These are phyloP conservation scores for Thozetella sp. DNA, from an alignment of 495 filamentous ascomycete species.

Conservation along the genomic window DNA sequence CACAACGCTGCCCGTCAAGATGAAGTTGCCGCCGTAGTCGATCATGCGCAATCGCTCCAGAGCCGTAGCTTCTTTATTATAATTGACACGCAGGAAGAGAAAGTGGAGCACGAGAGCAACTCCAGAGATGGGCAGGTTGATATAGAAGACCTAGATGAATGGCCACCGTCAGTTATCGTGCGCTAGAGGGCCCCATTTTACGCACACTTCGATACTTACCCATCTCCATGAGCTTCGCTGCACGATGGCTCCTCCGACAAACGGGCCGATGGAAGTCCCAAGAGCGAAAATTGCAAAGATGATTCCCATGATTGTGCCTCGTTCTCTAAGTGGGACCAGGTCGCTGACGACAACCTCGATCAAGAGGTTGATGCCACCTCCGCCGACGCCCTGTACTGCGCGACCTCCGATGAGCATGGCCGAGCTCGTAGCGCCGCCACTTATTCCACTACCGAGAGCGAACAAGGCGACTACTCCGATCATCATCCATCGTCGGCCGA, in stretches of 20 bases:
- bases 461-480: constrained; percentile 28
- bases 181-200: background rate
- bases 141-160: constrained; percentile 7
- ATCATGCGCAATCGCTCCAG: background rate
- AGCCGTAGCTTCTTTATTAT: constrained; percentile 1
- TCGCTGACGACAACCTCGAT: constrained; percentile 77
- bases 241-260: constrained; percentile 73
- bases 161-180: background rate
- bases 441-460: constrained; percentile 34
- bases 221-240: background rate
- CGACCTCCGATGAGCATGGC: constrained; percentile 70
- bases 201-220: background rate
- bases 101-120: constrained; percentile 5
- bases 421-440: constrained; percentile 22
- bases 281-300: constrained; percentile 64
- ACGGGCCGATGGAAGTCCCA: constrained; percentile 65
- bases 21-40: constrained; percentile 9
- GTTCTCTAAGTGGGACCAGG: constrained; percentile 65
- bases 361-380: constrained; percentile 72
- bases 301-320: constrained; percentile 50
- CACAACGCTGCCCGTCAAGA: constrained; percentile 7
- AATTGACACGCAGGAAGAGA: constrained; percentile 7
- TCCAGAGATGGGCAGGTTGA: constrained; percentile 10
- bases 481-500: constrained; percentile 40
- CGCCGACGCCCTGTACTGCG: constrained; percentile 74